These are phyloP conservation scores for Cucurbita moschata DNA, from an alignment of 306 rosid species.

Conservation along the genomic window DNA sequence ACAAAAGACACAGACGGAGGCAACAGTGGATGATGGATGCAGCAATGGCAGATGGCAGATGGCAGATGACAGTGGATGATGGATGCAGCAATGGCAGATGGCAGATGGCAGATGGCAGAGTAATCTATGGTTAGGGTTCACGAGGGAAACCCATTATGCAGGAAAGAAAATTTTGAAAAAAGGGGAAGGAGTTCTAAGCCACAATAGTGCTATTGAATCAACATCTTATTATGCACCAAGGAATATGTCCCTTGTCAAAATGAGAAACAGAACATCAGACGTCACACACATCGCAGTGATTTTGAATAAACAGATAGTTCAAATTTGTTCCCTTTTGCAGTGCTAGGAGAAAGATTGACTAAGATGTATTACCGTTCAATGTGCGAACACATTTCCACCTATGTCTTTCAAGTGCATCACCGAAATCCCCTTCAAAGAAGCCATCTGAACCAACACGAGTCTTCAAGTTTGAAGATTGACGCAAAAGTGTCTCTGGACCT, in stretches of 20 bases:
- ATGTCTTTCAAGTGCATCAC: conserved; percentile 73
- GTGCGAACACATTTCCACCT: conserved; percentile 90
- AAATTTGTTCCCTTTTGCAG: not conserved
- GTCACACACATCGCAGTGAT: not conserved
- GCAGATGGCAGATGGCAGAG: too few species aligned
- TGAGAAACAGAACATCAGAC: not conserved
- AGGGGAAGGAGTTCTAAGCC: not conserved
- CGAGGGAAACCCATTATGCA: not conserved
- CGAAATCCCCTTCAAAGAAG: conserved; percentile 34
- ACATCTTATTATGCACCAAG: not conserved
- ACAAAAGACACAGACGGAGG: not conserved
- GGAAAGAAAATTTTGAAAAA: not conserved
- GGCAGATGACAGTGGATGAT: too few species aligned
- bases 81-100: too few species aligned
- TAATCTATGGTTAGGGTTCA: not conserved
- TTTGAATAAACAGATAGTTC: not conserved
- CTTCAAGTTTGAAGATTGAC: conserved; percentile 40
- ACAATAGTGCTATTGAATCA: not conserved
- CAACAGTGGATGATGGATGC: not conserved
- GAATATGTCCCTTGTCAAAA: not conserved
- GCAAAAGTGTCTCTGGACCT: conserved; percentile 78
- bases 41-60: too few species aligned
- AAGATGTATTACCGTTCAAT: conserved; percentile 45
- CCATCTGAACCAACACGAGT: conserved; percentile 28
- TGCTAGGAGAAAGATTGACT: conserved; percentile 4